Base-by-base conservation (phyloP, 768 basidiomycete species). In the Lactarius deliciosus region DNA sequence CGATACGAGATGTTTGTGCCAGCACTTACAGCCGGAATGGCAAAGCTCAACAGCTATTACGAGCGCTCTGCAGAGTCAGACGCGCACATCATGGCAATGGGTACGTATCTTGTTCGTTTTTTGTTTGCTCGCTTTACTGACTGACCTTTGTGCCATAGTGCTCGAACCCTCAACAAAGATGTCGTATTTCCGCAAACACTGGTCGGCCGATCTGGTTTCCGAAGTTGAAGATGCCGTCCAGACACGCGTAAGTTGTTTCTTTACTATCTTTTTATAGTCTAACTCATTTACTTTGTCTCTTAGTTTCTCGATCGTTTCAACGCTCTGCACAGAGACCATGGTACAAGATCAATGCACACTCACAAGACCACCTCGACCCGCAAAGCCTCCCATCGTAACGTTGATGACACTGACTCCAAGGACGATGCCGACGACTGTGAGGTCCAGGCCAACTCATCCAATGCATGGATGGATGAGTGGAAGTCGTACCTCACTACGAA, bases 321-420 rank as follows among this genome's bases (percentile, higher is more conserved):
- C 6, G 3, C 3, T 7, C 43, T 45, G 20, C 8, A 45, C 7
- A 0, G 8, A 1, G 9, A 20, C 9, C 43, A 5, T 5, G 5
- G 30, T 4, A 9, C 4, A 0, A 8, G 0, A 7, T 20, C 20
- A 3, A 5, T 7, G 0, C 43, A 10, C 8, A 8, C 3, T 4
- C 9, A 0, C 20, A 45, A 45, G 43, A 1, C 7, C 20, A 3
- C 43, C 0, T 45, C 20, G 4, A 45, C 6, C 7, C 8, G 43
- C 43, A 45, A 45, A 6, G 8, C 43, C 1, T 0, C 2, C 20
- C 43, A 5, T 9, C 7, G 3, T 6, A 45, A 45, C 8, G 0
- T 20, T 9, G 43, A 45, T 1, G 20, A 45, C n/a, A 45, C 43
- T 1, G 36, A 36, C 8, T 20, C 43, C 0, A 20, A 45, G 9